phyloP scores from a whole-genome alignment of 2,329 filamentous ascomycete species.

The Ceratocystis papillata region DNA sequence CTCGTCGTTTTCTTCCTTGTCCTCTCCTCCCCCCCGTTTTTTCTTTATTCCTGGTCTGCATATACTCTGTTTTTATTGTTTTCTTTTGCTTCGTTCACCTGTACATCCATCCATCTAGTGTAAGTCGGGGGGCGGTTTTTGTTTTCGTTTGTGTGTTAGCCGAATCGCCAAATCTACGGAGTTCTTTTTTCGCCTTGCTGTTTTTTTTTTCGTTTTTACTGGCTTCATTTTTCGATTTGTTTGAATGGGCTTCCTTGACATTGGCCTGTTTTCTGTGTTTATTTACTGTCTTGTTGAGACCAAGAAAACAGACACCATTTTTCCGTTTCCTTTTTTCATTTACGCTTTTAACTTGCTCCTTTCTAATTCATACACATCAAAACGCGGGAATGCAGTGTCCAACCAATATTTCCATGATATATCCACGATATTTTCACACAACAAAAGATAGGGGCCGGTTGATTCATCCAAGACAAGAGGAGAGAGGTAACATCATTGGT shows the following conservation, averaged over 20 bases:
- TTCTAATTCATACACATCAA: background rate
- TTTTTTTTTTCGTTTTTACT: background rate
- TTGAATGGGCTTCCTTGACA: no score
- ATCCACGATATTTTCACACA: background rate
- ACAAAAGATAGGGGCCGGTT: background rate
- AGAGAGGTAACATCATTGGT: constrained; percentile 9
- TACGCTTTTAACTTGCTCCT: background rate
- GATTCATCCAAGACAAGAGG: background rate
- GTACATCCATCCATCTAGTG: constrained; percentile 7
- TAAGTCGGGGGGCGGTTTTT: constrained; percentile 1
- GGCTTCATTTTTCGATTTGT: no score
- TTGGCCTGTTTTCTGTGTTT: background rate
- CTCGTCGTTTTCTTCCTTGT: constrained; percentile 11
- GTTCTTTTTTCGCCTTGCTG: constrained; percentile 4
- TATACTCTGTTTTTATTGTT: constrained; percentile 7
- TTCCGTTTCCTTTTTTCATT: background rate
- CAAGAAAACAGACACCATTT: background rate
- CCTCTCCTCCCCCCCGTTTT: background rate
- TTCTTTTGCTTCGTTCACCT: constrained; percentile 10
- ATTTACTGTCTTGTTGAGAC: background rate
- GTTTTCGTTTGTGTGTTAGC: constrained; percentile 1
- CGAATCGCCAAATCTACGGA: constrained; percentile 5
- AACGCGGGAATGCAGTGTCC: background rate
- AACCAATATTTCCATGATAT: background rate
- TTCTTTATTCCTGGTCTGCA: constrained; percentile 11